Evolutionary conservation across 2,329 filamentous ascomycete genomes (phyloP), one percentile per base, ranked within the genome.

Genomic region (Clarireedia monteithiana): DNA sequence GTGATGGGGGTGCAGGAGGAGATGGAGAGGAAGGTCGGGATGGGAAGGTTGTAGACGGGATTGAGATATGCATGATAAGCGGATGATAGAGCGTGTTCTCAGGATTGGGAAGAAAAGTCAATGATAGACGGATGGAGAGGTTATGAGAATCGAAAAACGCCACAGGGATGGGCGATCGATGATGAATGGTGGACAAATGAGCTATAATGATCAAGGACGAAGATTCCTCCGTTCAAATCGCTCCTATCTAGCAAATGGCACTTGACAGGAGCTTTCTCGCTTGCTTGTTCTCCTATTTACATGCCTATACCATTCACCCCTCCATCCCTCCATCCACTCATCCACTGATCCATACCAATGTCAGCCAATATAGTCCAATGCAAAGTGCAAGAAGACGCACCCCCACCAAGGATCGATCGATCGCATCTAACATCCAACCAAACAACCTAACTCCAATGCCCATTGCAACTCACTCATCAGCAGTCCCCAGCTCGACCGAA

Each of bases 21-120:
- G 82, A 91, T 96, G 84, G 92, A 96, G 83, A 82, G 83, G 73
- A 89, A 90, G 80, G 77, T 95, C 73, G 88, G 85, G 79, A 95
- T 96, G 83, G 57, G 62, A 82, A 56, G 62, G 7, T 42, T 53
- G 56, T 66, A 64, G 23, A 24, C 46, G 50, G 4, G 26, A 38
- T 44, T 34, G 50, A 7, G 36, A 51, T 50, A 26, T 40, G 39
- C 39, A 5, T 40, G 39, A 40, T 40, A 14, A 49, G 54, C 48
- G 38, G 51, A 57, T 57, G 51, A 56, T 56, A 51, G 39, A 48
- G 17, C 0, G 20, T 17, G 48, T n/a, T 20, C 9, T 6, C n/a
- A 48, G n/a, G 57, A 39, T 34, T 39, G 48, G 36, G 36, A 20
- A 5, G 10, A 3, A 6, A 14, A 6, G 39, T n/a, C 5, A 14